These are phyloP conservation scores for Alnus rubra DNA, from an alignment of 306 rosid genomes.

Conservation along the genomic window DNA sequence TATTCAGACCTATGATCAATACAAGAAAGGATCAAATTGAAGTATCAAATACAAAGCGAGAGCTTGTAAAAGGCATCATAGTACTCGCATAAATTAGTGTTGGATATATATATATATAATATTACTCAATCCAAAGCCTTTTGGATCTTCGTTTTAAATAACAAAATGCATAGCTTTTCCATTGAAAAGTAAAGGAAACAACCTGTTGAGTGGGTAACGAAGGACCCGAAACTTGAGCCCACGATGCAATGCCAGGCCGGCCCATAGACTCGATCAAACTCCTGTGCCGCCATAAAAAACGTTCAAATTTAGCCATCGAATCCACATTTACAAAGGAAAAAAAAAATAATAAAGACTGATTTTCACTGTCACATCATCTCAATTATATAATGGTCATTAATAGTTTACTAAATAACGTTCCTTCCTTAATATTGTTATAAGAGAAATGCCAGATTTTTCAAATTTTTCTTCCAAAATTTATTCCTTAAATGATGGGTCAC, in stretches of 20 bases:
- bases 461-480: no score
- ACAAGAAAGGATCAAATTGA: conserved; percentile 8
- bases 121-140: conserved; percentile 48
- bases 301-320: no score
- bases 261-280: conserved; percentile 88
- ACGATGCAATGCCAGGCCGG: conserved; percentile 99
- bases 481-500: no score
- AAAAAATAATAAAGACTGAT: no score
- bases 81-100: neutral
- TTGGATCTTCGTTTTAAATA: conserved; percentile 80
- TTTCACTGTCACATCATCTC: no score
- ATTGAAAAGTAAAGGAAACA: conserved; percentile 88
- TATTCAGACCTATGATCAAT: conserved; percentile 28
- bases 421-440: conserved; percentile 1
- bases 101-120: no score
- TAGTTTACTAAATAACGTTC: no score
- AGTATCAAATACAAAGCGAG: neutral
- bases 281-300: conserved; percentile 50
- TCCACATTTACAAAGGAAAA: no score
- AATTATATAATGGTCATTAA: no score
- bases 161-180: conserved; percentile 73
- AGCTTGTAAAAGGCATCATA: neutral
- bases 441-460: no score
- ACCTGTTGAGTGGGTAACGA: conserved; percentile 92
- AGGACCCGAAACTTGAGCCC: conserved; percentile 94